Base-by-base conservation (phyloP, 2,329 filamentous ascomycete genomes). In the Ophiognomonia clavigignenti-juglandacearum region DNA sequence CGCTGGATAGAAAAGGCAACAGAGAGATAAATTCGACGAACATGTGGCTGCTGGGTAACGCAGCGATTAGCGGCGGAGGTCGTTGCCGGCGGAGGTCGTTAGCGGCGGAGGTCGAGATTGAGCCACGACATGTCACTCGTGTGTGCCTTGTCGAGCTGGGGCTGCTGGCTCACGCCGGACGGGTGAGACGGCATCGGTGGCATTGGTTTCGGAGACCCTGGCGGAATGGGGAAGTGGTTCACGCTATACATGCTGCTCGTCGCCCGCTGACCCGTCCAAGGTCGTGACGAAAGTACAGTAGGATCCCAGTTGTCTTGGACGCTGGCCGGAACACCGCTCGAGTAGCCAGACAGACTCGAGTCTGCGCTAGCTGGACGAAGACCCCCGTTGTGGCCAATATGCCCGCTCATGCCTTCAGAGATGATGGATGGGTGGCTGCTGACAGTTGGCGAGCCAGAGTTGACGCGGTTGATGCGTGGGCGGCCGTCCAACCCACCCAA, bases 101-200 rank as follows among this genome's bases (percentile, higher is more conserved):
- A 52, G 14, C 39, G 32, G 46, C 39, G 50, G 13, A 77, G 76
- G 39, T 81, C 82, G 16, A 90, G 72, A 59, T 90, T 89, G 53
- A 91, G 67, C 86, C 86, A 91, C 65, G 84, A 88, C 83, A 90
- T 87, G 62, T 90, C 86, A 42, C 74, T 75, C 6, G 69, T 70
- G 22, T 71, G 62, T 39, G 76, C 70, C 64, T 68, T 73, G 19
- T 68, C 64, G 24, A 78, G 67, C 56, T 76, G 75, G 16, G 74
- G 73, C 54, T 77, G 73, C 43, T 63, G 65, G 59, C 69, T 75
- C 48, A 73, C 61, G 36, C 63, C 68, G n/a, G n/a, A n/a, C n/a
- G n/a, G n/a, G n/a, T n/a, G n/a, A n/a, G n/a, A n/a, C 48, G 59
- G 63, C 32, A 61, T 57, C 16, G 62, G 56, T n/a, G 62, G 57